phyloP scores from a whole-genome alignment of 2,329 filamentous ascomycete genomes.

The Colletotrichum sp. region DNA sequence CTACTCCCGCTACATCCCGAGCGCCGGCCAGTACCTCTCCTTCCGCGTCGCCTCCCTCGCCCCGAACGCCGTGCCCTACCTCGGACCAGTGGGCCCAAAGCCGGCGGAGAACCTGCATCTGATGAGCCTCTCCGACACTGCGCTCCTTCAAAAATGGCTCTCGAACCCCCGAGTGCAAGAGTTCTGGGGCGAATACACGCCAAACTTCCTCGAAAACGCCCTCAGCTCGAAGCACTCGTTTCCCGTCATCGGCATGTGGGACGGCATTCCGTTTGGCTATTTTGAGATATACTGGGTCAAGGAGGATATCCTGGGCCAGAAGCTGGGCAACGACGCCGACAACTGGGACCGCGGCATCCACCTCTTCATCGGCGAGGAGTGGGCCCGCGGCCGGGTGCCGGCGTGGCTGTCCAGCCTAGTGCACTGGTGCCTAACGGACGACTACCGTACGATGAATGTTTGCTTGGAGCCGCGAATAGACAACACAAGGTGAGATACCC shows the following conservation, averaged over 20 bases:
- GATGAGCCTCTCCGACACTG: slow-evolving; percentile 53
- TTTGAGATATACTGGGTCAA: slow-evolving; percentile 99
- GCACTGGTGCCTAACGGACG: slow-evolving; percentile 83
- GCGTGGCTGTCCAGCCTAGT: slow-evolving; percentile 85
- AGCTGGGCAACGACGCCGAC: slow-evolving; percentile 68
- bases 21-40: slow-evolving; percentile 81
- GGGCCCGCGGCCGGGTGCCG: slow-evolving; percentile 82
- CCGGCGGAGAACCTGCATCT: slow-evolving; percentile 46
- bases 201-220: slow-evolving; percentile 70
- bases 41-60: slow-evolving; percentile 84
- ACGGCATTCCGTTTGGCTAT: slow-evolving; percentile 93
- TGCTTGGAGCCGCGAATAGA: slow-evolving; percentile 91
- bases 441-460: slow-evolving; percentile 81
- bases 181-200: slow-evolving; percentile 79
- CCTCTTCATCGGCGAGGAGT: slow-evolving; percentile 88
- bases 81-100: slow-evolving; percentile 58
- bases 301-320: slow-evolving; percentile 79
- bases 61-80: slow-evolving; percentile 65
- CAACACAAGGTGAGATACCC: slow-evolving; percentile 74
- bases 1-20: slow-evolving; percentile 87
- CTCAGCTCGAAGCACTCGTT: slow-evolving; percentile 79
- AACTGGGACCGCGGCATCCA: slow-evolving; percentile 92
- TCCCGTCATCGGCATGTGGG: slow-evolving; percentile 91
- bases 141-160: slow-evolving; percentile 85
- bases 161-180: slow-evolving; percentile 80